A percentile compares a stretch with the other conserved stretches of the same genome.
Evolutionary conservation across 78 protist genomes (phyloP).

Genomic region (Dictyostelium purpureum): DNA sequence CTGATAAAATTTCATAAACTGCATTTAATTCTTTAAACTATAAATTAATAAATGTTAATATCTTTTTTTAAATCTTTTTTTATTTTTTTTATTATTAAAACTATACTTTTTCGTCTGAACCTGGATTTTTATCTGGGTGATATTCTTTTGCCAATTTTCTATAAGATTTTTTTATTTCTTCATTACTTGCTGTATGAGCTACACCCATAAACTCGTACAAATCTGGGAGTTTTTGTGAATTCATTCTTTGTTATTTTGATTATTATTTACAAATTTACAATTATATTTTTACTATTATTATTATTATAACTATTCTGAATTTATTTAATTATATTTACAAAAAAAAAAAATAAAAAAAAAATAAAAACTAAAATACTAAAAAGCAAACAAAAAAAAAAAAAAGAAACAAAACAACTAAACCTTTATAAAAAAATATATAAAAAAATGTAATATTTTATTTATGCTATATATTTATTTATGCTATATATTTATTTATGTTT

Average conservation of each 20-base stretch:
- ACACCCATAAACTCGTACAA: conserved; percentile 47
- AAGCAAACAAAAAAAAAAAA: neutral
- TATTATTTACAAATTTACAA: neutral
- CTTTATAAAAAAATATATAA: too few species aligned
- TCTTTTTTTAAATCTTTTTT: too few species aligned
- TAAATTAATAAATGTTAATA: neutral
- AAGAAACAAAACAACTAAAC: neutral
- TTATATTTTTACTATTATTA: neutral
- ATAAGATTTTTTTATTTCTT: conserved; percentile 59
- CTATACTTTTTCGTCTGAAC: conserved; percentile 37
- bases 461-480: too few species aligned
- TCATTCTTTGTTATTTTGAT: neutral
- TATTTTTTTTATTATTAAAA: neutral
- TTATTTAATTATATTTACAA: neutral
- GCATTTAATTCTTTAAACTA: conserved; percentile 73
- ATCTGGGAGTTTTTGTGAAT: conserved; percentile 12
- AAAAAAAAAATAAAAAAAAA: too few species aligned
- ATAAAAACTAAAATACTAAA: neutral
- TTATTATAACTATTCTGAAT: neutral
- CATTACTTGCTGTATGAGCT: conserved; percentile 22
- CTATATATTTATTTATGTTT: too few species aligned
- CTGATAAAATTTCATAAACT: conserved; percentile 64
- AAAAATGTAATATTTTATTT: too few species aligned
- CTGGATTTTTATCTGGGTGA: conserved; percentile 63
- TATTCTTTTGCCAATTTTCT: conserved; percentile 31